Base-by-base conservation (phyloP, 2,329 filamentous ascomycete species). In the Lithohypha guttulata region DNA sequence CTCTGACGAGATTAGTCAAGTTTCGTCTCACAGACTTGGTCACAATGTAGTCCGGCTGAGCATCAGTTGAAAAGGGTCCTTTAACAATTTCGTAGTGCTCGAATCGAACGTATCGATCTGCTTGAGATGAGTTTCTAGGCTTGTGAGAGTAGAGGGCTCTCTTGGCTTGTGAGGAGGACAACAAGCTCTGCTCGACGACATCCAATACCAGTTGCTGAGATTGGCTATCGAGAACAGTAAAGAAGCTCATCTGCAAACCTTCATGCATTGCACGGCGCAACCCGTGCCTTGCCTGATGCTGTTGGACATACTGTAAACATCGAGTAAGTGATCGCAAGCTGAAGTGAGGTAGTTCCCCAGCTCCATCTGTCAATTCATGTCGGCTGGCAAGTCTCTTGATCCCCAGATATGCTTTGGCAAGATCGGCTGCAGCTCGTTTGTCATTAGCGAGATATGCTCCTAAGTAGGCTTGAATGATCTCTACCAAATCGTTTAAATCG, bases 191-290 rank as follows among this genome's bases (percentile, higher is more conserved):
- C 41, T 83, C 75, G 38, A 98, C 85, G 18, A 93, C 63, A 1
- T 87, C 84, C 32, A 81, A 66, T 3, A 96, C 71, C 34, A 86
- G 65, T 43, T 75, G 72, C 58, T 94, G 86, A 0, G 91, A 96
- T 20, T 81, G 75, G 52, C 77, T 74, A 53, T 89, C 80, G 9
- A 99, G 69, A 4, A 95, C 73, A 0, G 93, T 98, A 41, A 95
- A 65, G 55, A 98, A 99, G 34, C 87, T 91, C 93, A 98, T 98
- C 11, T 84, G 86, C 56, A 96, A 96, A 0, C 91, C 93, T 65
- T 99, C 91, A 47, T 83, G 94, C 1, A 96, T 66, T 8, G 89
- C 84, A 53, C 93, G 70, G 17, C 91, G 77, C 28, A 96, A 65
- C 9, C 84, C 86, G 59, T 94, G 95, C 3, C 81, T 73, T 0